Percentiles rank a stretch among this genome's conserved stretches.
phyloP scores from a whole-genome alignment of 176 grass and related monocot species.

The bread wheat (Triticum aestivum) region DNA sequence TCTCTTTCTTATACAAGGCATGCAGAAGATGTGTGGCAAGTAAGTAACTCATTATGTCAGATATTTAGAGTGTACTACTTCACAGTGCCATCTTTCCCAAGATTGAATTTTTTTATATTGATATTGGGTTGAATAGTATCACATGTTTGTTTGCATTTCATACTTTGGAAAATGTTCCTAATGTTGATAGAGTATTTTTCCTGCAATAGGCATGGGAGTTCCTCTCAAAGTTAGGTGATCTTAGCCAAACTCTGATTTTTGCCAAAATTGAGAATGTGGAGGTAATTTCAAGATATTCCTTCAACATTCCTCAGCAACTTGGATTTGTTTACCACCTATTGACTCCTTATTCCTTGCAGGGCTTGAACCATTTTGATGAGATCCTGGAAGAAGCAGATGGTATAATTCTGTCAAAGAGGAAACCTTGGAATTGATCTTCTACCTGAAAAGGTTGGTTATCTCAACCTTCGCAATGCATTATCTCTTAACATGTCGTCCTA shows the following conservation, averaged over 20 bases:
- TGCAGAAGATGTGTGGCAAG: too few relatives aligned
- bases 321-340: constrained; percentile 1
- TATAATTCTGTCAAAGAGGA: constrained; percentile 94
- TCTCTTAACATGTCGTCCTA: too few relatives aligned
- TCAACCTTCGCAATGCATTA: background rate
- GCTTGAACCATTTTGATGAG: constrained; percentile 96
- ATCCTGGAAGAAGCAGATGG: constrained; percentile 91
- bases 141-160: background rate
- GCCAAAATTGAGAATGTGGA: constrained; percentile 19
- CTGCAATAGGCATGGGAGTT: constrained; percentile 45
- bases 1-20: too few relatives aligned
- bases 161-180: constrained; percentile 20
- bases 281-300: constrained; percentile 71
- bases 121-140: constrained; percentile 4
- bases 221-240: too few relatives aligned
- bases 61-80: too few relatives aligned
- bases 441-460: constrained; percentile 70
- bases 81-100: background rate
- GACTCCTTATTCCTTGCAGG: constrained; percentile 46
- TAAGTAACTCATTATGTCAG: too few relatives aligned
- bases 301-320: background rate
- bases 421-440: constrained; percentile 96
- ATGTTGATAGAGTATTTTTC: background rate
- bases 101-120: background rate
- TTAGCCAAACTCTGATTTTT: too few relatives aligned